These are phyloP conservation scores for Solanum pennellii DNA, from an alignment of 257 asterid genomes.

Conservation along the genomic window DNA sequence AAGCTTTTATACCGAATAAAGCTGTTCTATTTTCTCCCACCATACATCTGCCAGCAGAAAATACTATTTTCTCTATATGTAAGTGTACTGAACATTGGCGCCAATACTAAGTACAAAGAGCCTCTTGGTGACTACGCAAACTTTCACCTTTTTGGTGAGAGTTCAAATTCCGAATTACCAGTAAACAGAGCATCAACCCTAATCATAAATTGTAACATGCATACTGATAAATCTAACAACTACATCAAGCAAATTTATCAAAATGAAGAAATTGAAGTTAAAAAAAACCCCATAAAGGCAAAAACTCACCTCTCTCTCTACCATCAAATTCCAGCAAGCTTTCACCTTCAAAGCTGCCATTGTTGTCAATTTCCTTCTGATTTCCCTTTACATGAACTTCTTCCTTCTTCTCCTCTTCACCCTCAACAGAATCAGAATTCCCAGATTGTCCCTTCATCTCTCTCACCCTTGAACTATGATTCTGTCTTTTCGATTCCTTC, in stretches of 20 bases:
- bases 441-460: neutral
- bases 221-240: neutral
- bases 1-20: too few relatives aligned
- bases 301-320: slow-evolving; percentile 13
- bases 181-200: too few relatives aligned
- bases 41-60: too few relatives aligned
- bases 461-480: neutral
- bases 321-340: slow-evolving; percentile 13
- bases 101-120: too few relatives aligned
- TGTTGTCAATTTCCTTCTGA: neutral
- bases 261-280: neutral
- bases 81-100: too few relatives aligned
- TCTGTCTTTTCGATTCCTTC: neutral
- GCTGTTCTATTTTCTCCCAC: too few relatives aligned
- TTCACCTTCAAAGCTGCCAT: slow-evolving; percentile 3
- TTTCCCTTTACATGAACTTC: neutral
- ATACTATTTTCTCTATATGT: too few relatives aligned
- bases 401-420: neutral
- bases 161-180: too few relatives aligned
- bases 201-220: neutral
- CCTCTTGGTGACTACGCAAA: too few relatives aligned
- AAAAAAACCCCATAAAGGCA: neutral
- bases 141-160: too few relatives aligned
- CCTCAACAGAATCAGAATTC: neutral
- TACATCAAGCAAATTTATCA: too few relatives aligned